Evolutionary conservation across 768 basidiomycete genomes (phyloP).

Genomic region (Leccinum subgranulosum): DNA sequence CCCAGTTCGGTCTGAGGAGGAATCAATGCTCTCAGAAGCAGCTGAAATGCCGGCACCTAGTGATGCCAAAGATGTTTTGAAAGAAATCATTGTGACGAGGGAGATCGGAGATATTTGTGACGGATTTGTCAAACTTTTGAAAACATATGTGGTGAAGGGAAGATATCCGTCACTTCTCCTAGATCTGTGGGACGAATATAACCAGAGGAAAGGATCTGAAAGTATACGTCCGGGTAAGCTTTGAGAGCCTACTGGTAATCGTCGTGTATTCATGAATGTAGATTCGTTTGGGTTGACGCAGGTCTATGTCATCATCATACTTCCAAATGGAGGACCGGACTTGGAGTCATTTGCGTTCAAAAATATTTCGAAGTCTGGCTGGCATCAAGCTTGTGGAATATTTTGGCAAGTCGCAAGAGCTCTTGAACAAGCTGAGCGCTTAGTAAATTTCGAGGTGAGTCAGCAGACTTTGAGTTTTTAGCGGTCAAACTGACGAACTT

Average conservation of each 20-base stretch:
- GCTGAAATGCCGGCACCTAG: constrained; percentile 63
- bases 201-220: constrained; percentile 71
- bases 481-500: constrained; percentile 1
- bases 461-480: neutral
- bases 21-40: constrained; percentile 27
- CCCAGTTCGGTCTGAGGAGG: constrained; percentile 61
- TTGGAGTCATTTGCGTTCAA: constrained; percentile 81
- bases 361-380: constrained; percentile 55
- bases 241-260: constrained; percentile 1
- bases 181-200: constrained; percentile 84
- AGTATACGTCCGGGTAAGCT: constrained; percentile 78
- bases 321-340: constrained; percentile 89
- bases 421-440: constrained; percentile 74
- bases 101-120: constrained; percentile 73
- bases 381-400: constrained; percentile 84
- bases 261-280: constrained; percentile 28
- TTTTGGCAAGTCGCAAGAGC: constrained; percentile 88
- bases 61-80: constrained; percentile 72
- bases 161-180: constrained; percentile 78
- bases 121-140: constrained; percentile 78
- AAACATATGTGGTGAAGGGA: constrained; percentile 85
- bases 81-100: constrained; percentile 74
- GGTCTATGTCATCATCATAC: constrained; percentile 83
- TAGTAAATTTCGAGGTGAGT: constrained; percentile 84
- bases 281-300: constrained; percentile 77